Evolutionary conservation across 331 rosid species (phyloP).

Genomic region (Erythrophleum ivorense): DNA sequence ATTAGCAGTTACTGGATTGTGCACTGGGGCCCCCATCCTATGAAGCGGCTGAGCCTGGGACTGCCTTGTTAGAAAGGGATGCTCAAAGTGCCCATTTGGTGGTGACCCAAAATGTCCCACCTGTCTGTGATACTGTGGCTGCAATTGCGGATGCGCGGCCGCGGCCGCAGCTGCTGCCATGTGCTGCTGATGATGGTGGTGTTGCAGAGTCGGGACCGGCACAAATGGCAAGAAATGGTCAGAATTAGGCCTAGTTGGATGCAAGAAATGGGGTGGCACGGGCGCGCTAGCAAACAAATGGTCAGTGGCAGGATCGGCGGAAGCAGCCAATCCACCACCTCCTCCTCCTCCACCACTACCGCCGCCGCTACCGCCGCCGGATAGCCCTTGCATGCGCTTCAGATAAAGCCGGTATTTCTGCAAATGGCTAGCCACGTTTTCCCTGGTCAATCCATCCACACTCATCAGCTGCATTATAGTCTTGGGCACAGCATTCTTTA

Average conservation of each 20-base stretch:
- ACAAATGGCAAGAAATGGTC: slow-evolving; percentile 92
- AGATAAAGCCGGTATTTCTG: slow-evolving; percentile 95
- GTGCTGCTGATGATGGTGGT: slow-evolving; percentile 78
- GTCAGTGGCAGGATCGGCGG: slow-evolving; percentile 79
- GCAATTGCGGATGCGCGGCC: slow-evolving; percentile 56
- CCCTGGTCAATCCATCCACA: slow-evolving; percentile 92
- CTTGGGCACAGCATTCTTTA: slow-evolving; percentile 96
- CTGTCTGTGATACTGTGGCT: slow-evolving; percentile 77
- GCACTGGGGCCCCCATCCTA: slow-evolving; percentile 79
- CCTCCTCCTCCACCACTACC: slow-evolving; percentile 52
- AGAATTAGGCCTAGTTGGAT: slow-evolving; percentile 65
- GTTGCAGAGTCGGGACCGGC: slow-evolving; percentile 78
- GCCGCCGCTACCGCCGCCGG: slow-evolving; percentile 39
- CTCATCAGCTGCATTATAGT: slow-evolving; percentile 99
- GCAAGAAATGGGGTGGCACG: slow-evolving; percentile 87
- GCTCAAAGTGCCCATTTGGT: slow-evolving; percentile 87
- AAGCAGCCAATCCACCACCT: slow-evolving; percentile 46
- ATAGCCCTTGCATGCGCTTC: slow-evolving; percentile 87
- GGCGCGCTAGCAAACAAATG: slow-evolving; percentile 94
- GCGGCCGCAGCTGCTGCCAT: slow-evolving; percentile 61
- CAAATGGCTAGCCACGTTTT: slow-evolving; percentile 94
- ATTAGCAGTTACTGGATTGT: slow-evolving; percentile 51
- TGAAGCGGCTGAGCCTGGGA: slow-evolving; percentile 58
- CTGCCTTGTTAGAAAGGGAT: slow-evolving; percentile 79
- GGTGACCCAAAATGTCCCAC: slow-evolving; percentile 93